phyloP scores from a whole-genome alignment of 108 stramenopile species.

The Fragilaria crotonensis region DNA sequence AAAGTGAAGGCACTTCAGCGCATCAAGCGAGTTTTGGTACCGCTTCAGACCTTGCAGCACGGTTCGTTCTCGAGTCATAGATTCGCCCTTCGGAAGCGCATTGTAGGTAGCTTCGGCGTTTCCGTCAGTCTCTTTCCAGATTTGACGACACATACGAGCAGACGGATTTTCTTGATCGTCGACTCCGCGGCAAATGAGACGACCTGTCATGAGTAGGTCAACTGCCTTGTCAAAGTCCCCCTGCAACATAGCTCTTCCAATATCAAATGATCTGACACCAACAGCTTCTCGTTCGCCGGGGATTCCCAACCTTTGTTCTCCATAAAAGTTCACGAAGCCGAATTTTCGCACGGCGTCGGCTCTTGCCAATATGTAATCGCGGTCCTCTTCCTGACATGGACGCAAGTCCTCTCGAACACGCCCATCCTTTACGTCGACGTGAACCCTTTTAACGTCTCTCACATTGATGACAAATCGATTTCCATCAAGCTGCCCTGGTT shows the following conservation, averaged over 20 bases:
- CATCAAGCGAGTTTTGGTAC: conserved; percentile 53
- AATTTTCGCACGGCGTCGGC: conserved; percentile 12
- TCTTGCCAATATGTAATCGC: conserved; percentile 43
- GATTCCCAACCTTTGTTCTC: conserved; percentile 77
- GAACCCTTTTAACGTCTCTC: conserved; percentile 42
- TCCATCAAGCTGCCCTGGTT: conserved; percentile 50
- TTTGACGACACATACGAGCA: conserved; percentile 33
- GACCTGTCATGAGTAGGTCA: conserved; percentile 67
- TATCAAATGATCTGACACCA: conserved; percentile 69
- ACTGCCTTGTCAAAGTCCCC: conserved; percentile 50
- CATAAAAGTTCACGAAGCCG: conserved; percentile 86
- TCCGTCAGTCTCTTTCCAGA: conserved; percentile 46
- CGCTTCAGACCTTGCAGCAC: conserved; percentile 66
- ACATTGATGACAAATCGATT: conserved; percentile 64
- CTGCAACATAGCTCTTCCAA: conserved; percentile 72
- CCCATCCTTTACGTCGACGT: conserved; percentile 12
- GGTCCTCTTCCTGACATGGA: conserved; percentile 31
- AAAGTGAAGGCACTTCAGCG: conserved; percentile 49
- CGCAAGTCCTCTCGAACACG: conserved; percentile 29
- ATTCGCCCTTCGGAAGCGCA: conserved; percentile 40
- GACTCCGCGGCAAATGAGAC: conserved; percentile 22
- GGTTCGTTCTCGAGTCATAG: conserved; percentile 45
- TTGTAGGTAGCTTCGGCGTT: conserved; percentile 50
- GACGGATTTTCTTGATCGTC: conserved; percentile 25
- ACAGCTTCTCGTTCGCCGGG: conserved; percentile 43